A percentile compares a stretch with the other conserved stretches of the same genome.
Conservation (phyloP, 2,329 filamentous ascomycete species). For the Curvularia sp. region DNA sequence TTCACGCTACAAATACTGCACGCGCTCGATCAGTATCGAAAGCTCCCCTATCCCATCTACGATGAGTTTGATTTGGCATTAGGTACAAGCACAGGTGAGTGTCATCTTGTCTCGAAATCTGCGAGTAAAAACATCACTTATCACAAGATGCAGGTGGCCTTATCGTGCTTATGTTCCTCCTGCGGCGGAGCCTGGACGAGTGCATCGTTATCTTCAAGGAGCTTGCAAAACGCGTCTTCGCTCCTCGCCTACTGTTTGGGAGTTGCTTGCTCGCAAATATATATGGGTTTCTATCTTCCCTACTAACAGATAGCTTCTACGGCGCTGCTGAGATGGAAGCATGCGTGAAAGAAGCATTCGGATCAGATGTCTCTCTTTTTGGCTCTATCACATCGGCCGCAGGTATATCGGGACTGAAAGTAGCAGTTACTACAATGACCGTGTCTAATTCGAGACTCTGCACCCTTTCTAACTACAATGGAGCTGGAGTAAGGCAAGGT, state of each 20-base stretch:
- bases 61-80: conserved; percentile 26
- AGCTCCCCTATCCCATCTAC: conserved; percentile 26
- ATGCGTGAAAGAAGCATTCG: conserved; percentile 28
- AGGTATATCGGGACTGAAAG: conserved; percentile 15
- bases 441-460: conserved; percentile 16
- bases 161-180: conserved; percentile 28
- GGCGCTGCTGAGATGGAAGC: conserved; percentile 48
- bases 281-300: conserved; percentile 44
- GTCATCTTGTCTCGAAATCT: background rate
- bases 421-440: conserved; percentile 24
- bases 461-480: conserved; percentile 30
- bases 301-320: conserved; percentile 21
- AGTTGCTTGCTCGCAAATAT: conserved; percentile 7
- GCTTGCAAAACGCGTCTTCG: conserved; percentile 19
- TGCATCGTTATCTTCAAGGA: conserved; percentile 20
- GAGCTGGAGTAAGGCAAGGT: conserved; percentile 12
- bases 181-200: conserved; percentile 13
- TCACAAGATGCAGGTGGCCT: conserved; percentile 15
- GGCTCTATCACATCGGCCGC: background rate
- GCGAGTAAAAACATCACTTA: background rate
- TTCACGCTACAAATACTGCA: conserved; percentile 22
- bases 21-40: conserved; percentile 15
- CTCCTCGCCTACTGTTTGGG: background rate
- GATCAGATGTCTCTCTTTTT: conserved; percentile 17
- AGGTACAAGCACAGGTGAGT: conserved; percentile 23